Evolutionary conservation across 768 basidiomycete genomes (phyloP).

Genomic region (Russula sp.): DNA sequence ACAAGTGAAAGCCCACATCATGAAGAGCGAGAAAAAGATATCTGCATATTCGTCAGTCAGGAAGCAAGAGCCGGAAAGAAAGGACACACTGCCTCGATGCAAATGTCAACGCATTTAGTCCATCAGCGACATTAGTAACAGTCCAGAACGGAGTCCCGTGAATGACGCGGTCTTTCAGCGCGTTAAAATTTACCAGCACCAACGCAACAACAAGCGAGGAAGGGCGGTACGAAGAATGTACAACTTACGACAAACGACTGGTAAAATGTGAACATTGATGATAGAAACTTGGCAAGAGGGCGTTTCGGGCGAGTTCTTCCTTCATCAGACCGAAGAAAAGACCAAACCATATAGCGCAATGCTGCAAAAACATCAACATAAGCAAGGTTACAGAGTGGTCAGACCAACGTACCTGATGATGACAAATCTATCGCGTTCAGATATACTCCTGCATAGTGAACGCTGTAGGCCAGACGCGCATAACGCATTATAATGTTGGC

Average conservation of each 20-base stretch:
- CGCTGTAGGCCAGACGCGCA: slow-evolving; percentile 62
- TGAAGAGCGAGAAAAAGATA: slow-evolving; percentile 73
- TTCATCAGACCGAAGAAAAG: slow-evolving; percentile 80
- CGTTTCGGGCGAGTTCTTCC: slow-evolving; percentile 72
- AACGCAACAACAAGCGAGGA: not conserved
- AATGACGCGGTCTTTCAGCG: slow-evolving; percentile 68
- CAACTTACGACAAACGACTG: slow-evolving; percentile 63
- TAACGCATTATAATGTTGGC: slow-evolving; percentile 62
- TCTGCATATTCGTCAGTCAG: slow-evolving; percentile 43
- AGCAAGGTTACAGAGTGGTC: not conserved
- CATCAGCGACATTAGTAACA: slow-evolving; percentile 76
- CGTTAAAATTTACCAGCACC: slow-evolving; percentile 49
- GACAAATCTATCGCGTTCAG: slow-evolving; percentile 71
- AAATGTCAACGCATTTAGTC: slow-evolving; percentile 79
- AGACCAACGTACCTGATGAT: slow-evolving; percentile 63
- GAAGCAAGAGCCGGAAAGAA: slow-evolving; percentile 1
- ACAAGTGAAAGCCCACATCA: slow-evolving; percentile 81
- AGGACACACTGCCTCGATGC: slow-evolving; percentile 63
- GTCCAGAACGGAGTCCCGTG: slow-evolving; percentile 83
- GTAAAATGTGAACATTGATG: slow-evolving; percentile 86
- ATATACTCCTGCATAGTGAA: slow-evolving; percentile 65
- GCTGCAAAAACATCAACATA: slow-evolving; percentile 38
- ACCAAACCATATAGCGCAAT: slow-evolving; percentile 84
- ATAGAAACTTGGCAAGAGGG: slow-evolving; percentile 81
- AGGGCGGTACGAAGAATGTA: not conserved